A percentile compares a stretch with the other conserved stretches of the same genome.
These are phyloP conservation scores for Hawksworthiomyces lignivorus DNA, from an alignment of 2,329 filamentous ascomycete genomes.

Conservation along the genomic window DNA sequence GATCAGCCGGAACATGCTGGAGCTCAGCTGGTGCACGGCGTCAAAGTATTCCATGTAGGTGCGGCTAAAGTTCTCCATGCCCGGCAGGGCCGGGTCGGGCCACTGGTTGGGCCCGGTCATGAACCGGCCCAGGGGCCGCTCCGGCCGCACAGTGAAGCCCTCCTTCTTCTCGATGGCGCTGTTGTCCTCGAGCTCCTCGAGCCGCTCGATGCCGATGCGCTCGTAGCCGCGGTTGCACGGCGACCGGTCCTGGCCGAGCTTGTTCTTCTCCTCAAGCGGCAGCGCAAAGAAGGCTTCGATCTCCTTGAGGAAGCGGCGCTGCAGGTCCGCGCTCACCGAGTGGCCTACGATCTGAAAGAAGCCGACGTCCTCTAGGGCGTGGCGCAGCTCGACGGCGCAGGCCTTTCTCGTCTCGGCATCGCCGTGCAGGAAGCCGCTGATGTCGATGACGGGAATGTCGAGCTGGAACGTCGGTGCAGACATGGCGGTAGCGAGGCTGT, in stretches of 20 bases:
- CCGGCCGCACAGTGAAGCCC: slow-evolving; percentile 25
- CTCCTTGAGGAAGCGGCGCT: too few species aligned
- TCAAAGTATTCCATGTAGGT: slow-evolving; percentile 10
- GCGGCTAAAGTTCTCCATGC: slow-evolving; percentile 1
- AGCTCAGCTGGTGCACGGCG: slow-evolving; percentile 5
- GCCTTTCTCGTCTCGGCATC: slow-evolving; percentile 14
- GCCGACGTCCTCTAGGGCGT: slow-evolving; percentile 12
- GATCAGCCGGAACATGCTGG: slow-evolving; percentile 6
- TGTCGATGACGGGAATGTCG: slow-evolving; percentile 22
- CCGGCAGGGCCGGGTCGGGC: slow-evolving; percentile 15
- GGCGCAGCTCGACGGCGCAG: slow-evolving; percentile 6
- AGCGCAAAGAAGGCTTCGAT: neutral
- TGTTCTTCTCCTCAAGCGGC: slow-evolving; percentile 20
- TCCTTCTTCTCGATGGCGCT: slow-evolving; percentile 23
- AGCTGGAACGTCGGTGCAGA: slow-evolving; percentile 5
- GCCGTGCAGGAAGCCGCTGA: slow-evolving; percentile 18
- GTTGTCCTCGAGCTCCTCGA: slow-evolving; percentile 15
- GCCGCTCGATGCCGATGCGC: slow-evolving; percentile 16
- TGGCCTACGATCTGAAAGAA: too few species aligned
- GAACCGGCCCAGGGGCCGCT: slow-evolving; percentile 15
- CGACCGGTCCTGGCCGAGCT: slow-evolving; percentile 16
- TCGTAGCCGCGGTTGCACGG: slow-evolving; percentile 21
- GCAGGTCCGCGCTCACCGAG: too few species aligned
- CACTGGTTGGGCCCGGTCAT: slow-evolving; percentile 23
- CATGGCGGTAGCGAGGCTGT: neutral